Conservation (phyloP, 768 basidiomycete genomes). For the Auriculariales sp. region DNA sequence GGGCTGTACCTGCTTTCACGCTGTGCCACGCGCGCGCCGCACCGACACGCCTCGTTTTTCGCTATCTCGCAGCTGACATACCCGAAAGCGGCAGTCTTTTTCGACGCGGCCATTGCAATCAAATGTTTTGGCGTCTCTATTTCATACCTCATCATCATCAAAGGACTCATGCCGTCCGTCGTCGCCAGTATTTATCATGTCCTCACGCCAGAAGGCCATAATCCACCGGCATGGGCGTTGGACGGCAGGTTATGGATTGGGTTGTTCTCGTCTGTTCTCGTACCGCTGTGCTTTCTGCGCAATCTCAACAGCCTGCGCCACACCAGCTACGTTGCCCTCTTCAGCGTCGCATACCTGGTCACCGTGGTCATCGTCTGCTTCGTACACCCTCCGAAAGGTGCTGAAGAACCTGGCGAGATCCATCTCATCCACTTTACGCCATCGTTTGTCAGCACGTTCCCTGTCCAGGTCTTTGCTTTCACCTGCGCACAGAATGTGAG, state of each 20-base stretch:
- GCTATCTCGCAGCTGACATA: slow-evolving; percentile 76
- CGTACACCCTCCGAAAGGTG: slow-evolving; percentile 55
- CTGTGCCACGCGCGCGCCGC: slow-evolving; percentile 63
- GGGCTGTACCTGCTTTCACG: slow-evolving; percentile 81
- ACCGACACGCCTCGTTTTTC: slow-evolving; percentile 72
- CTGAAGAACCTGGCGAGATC: slow-evolving; percentile 50
- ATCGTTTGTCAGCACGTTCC: slow-evolving; percentile 70
- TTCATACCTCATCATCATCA: slow-evolving; percentile 86
- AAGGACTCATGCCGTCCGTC: slow-evolving; percentile 87
- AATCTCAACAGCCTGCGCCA: slow-evolving; percentile 75
- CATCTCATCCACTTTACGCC: slow-evolving; percentile 61
- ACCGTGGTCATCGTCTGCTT: slow-evolving; percentile 70
- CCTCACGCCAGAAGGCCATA: slow-evolving; percentile 43
- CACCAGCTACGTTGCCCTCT: slow-evolving; percentile 82
- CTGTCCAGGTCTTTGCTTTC: slow-evolving; percentile 86
- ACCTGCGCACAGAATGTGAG: slow-evolving; percentile 88
- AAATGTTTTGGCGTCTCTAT: slow-evolving; percentile 97
- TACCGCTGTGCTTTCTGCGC: slow-evolving; percentile 73
- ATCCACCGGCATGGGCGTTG: slow-evolving; percentile 62
- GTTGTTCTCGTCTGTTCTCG: slow-evolving; percentile 57
- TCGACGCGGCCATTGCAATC: slow-evolving; percentile 86
- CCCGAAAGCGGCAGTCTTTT: slow-evolving; percentile 73
- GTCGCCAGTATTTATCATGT: slow-evolving; percentile 71
- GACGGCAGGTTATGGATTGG: slow-evolving; percentile 75
- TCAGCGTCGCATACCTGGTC: slow-evolving; percentile 73